Percentiles rank a stretch among this genome's conserved stretches.
Conservation (phyloP, 1,284 basidiomycete species). For the Amylostereum areolatum region DNA sequence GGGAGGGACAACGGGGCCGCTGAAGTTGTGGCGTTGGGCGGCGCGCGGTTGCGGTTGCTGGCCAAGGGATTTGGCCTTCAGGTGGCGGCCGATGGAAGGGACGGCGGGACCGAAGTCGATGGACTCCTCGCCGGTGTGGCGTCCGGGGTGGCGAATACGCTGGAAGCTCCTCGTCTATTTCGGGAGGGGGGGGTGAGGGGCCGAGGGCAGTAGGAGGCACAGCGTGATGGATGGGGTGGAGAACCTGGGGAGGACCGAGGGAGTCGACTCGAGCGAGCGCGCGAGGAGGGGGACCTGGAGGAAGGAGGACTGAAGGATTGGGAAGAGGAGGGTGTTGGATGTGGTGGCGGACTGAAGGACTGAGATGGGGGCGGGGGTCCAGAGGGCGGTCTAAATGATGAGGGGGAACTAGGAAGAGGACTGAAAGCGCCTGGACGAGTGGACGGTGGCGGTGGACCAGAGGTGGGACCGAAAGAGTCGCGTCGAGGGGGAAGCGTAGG, state of each 20-base stretch:
- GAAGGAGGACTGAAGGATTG: background rate
- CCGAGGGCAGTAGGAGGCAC: background rate
- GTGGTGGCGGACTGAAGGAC: no score
- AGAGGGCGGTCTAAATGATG: no score
- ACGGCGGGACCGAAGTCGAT: conserved; percentile 54
- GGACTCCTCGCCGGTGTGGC: conserved; percentile 47
- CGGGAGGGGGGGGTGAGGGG: conserved; percentile 12
- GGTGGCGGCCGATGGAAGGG: conserved; percentile 50
- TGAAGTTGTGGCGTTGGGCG: conserved; percentile 11
- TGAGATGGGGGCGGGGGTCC: no score
- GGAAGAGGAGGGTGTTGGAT: no score
- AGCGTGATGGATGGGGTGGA: conserved; percentile 5
- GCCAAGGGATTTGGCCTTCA: conserved; percentile 4
- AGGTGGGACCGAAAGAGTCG: no score
- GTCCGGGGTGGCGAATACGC: conserved; percentile 59
- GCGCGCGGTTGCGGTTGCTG: no score
- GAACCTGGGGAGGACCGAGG: conserved; percentile 4
- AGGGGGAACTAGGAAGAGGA: no score
- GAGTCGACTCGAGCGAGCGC: conserved; percentile 1
- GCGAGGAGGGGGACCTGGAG: conserved; percentile 1
- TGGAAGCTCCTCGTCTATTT: conserved; percentile 51
- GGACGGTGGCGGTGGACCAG: no score
- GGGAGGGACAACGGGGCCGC: conserved; percentile 8
- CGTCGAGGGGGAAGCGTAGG: no score
- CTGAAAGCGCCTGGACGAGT: no score